Percentiles rank a stretch among this genome's conserved stretches.
Evolutionary conservation across 2,329 filamentous ascomycete genomes (phyloP).

Genomic region (Lachnellula occidentalis): DNA sequence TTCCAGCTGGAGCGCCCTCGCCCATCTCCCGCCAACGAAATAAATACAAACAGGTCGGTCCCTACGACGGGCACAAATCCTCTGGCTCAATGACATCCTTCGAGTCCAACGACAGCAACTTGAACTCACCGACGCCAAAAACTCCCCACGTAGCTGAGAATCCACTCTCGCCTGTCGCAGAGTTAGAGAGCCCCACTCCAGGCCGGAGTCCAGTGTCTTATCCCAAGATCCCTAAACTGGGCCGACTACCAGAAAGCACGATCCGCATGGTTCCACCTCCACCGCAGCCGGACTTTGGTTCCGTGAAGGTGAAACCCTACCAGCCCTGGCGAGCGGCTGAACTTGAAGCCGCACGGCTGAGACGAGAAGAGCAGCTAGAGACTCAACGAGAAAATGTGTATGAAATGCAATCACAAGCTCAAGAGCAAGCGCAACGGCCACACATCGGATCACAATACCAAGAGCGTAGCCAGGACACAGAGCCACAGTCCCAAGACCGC

Average conservation of each 20-base stretch:
- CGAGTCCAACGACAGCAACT: conserved; percentile 5
- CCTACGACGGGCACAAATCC: conserved; percentile 20
- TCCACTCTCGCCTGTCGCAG: conserved; percentile 26
- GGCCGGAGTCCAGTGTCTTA: conserved; percentile 26
- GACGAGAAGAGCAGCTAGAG: conserved; percentile 1
- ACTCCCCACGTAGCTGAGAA: conserved; percentile 9
- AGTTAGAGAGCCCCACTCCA: conserved; percentile 24
- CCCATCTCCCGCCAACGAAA: not conserved
- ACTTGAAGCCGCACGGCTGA: conserved; percentile 18
- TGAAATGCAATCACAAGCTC: not conserved
- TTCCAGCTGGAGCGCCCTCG: conserved; percentile 2
- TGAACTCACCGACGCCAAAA: conserved; percentile 7
- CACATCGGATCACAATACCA: too few relatives aligned
- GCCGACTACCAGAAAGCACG: conserved; percentile 12
- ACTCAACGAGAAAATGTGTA: not conserved
- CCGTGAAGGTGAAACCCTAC: not conserved
- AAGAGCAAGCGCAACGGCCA: not conserved
- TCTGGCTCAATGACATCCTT: conserved; percentile 17
- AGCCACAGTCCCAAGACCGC: not conserved
- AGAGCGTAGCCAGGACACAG: too few relatives aligned
- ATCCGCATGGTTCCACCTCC: conserved; percentile 19
- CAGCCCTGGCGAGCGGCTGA: conserved; percentile 26
- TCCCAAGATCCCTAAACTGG: conserved; percentile 23
- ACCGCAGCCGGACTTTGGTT: conserved; percentile 17
- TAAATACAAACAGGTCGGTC: conserved; percentile 16